Evolutionary conservation across 2,329 filamentous ascomycete species (phyloP), one percentile per base, ranked within the genome.

Genomic region (Leptographium radiaticola): DNA sequence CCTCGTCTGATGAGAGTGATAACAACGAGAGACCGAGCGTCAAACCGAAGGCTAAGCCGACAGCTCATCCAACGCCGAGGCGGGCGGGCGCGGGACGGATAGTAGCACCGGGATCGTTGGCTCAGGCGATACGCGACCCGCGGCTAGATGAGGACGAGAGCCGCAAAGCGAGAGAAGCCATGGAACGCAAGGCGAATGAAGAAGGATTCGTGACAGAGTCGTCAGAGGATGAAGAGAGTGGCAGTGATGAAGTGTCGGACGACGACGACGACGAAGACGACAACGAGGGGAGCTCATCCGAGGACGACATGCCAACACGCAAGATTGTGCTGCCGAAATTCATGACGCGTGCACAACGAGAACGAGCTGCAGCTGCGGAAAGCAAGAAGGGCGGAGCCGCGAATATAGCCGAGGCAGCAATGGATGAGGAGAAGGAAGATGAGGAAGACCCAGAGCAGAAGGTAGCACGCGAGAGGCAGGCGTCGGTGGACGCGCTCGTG

Each of bases 401-500:
- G 25, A 31, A 51, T 30, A 20, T 12, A 46, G 47, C n/a, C 53
- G 54, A 47, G 57, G 52, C 55, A 64, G 59, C 49, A 53, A 56
- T 52, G 60, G 44, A 52, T 60, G 33, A 36, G 31, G 65, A 66
- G 25, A 66, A 68, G 13, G 70, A 72, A 16, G 67, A 69, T 4
- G 68, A 70, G 20, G 52, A 42, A 6, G 58, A 72, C 62, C 25
- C 25, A 25, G 61, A 65, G 45, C 67, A 71, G 49, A 62, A 67
- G 6, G 69, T 66, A 4, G 77, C 74, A 2, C 79, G 77, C 54
- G 81, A 75, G 2, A 77, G 80, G 39, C 81, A 84, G 65, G 83
- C 85, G 42, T 81, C 84, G 55, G 80, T 86, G 13, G 85, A 95
- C 65, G 83, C 80, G 54, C 72, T 97, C 11, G 81, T 98, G 15